Evolutionary conservation across 805 yeast species (phyloP).

Genomic region (Lachancea sp.): DNA sequence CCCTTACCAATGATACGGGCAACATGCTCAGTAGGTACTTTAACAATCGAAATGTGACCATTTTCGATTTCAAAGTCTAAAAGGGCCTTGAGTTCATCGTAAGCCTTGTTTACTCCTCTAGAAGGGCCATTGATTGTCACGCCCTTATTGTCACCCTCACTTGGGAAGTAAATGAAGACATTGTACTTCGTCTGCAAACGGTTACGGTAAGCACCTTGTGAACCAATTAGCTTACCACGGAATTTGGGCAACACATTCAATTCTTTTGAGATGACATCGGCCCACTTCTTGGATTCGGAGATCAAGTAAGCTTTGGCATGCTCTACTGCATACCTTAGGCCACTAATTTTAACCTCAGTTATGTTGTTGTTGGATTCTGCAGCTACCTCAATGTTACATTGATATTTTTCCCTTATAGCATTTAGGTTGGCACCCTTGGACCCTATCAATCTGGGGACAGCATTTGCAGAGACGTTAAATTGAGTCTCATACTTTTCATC

Average conservation of each 20-base stretch:
- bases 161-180: conserved; percentile 74
- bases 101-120: conserved; percentile 76
- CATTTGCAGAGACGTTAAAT: conserved; percentile 56
- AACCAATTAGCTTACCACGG: conserved; percentile 80
- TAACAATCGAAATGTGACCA: conserved; percentile 58
- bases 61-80: conserved; percentile 82
- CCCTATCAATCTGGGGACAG: conserved; percentile 80
- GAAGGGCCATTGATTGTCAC: conserved; percentile 79
- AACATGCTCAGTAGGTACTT: conserved; percentile 67
- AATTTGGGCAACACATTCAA: conserved; percentile 67
- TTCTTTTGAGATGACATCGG: conserved; percentile 67
- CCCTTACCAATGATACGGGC: conserved; percentile 83
- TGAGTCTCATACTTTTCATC: conserved; percentile 33
- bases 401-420: conserved; percentile 62
- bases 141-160: conserved; percentile 51
- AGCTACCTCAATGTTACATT: conserved; percentile 68
- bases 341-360: conserved; percentile 56
- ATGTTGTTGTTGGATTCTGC: conserved; percentile 40
- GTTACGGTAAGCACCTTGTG: conserved; percentile 70
- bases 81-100: conserved; percentile 76
- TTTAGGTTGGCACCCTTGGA: conserved; percentile 74
- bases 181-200: conserved; percentile 83
- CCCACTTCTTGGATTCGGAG: conserved; percentile 63
- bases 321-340: conserved; percentile 71
- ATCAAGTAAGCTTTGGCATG: conserved; percentile 58